A percentile compares a stretch with the other conserved stretches of the same genome.
phyloP scores from a whole-genome alignment of 768 basidiomycete species.

The Trametes sanguinea region DNA sequence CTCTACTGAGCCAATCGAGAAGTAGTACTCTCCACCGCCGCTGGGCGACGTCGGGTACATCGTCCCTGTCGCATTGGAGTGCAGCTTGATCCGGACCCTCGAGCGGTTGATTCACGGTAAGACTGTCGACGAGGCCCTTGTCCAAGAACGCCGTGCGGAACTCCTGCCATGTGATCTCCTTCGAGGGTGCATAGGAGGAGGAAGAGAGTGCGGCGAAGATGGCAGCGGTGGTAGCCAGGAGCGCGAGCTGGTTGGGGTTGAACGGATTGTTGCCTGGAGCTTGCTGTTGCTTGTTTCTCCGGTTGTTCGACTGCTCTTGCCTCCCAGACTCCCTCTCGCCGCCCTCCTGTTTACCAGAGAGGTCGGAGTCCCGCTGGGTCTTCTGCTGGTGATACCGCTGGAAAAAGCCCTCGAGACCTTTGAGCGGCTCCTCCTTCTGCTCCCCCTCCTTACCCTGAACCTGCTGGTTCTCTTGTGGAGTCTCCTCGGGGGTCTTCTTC shows the following conservation, averaged over 20 bases:
- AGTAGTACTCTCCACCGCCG: slow-evolving; percentile 74
- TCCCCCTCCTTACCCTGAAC: slow-evolving; percentile 38
- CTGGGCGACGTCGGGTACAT: slow-evolving; percentile 65
- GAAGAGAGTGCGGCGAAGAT: slow-evolving; percentile 63
- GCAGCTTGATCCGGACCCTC: slow-evolving; percentile 89
- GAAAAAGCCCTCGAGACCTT: slow-evolving; percentile 78
- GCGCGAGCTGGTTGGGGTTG: slow-evolving; percentile 55
- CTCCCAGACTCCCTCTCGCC: slow-evolving; percentile 6
- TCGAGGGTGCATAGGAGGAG: slow-evolving; percentile 50
- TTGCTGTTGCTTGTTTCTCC: slow-evolving; percentile 50
- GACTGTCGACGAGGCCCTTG: slow-evolving; percentile 92
- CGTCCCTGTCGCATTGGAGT: slow-evolving; percentile 82
- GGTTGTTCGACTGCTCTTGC: slow-evolving; percentile 29
- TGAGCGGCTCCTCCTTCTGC: slow-evolving; percentile 47
- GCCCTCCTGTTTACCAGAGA: slow-evolving; percentile 16
- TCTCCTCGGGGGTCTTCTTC: slow-evolving; percentile 33
- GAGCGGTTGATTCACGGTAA: slow-evolving; percentile 89
- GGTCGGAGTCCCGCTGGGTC: slow-evolving; percentile 42
- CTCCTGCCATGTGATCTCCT: slow-evolving; percentile 99
- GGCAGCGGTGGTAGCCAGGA: slow-evolving; percentile 60
- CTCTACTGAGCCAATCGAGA: slow-evolving; percentile 97
- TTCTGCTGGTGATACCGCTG: slow-evolving; percentile 54
- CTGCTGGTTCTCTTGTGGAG: slow-evolving; percentile 38
- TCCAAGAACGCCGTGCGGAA: slow-evolving; percentile 97
- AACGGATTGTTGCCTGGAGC: slow-evolving; percentile 54